Evolutionary conservation across 441 rosid genomes (phyloP), one percentile per base, ranked within the genome.

Genomic region (Gossypium aridum): DNA sequence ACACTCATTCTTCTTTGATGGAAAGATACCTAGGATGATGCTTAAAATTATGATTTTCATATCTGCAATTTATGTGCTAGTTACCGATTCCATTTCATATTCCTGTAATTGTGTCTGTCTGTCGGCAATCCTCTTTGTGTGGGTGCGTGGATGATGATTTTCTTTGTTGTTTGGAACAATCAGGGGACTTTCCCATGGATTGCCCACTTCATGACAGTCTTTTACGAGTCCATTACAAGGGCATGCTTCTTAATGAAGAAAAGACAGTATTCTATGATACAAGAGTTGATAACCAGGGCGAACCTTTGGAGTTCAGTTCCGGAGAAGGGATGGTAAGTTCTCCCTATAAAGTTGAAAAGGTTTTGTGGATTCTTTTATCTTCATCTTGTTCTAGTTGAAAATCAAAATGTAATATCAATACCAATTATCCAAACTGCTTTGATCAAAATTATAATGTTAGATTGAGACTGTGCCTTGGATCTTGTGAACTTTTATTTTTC

Each of bases 161-260:
- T 74, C 56, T 23, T 64, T 76, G 17, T 57, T 25, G 26, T 64
- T 10, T 74, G 39, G 8, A 77, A 47, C 62, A 37, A 77, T 20
- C 74, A 93, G 97, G 98, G 70, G 98, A 93, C 54, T 93, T 93
- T 87, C 98, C 99, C 6, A 96, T 96, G 98, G 99, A 94, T 84
- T 94, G 98, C 74, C 98, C 99, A 17, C 99, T 96, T 78, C 98
- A 96, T 77, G 99, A 94, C 81, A 92, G 99, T 80, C 91, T 80
- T 31, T 87, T 94, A 67, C 87, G 84, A 10, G 90, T 91, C 65
- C 98, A 92, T 81, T 94, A 87, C 82, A 96, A 86, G 86, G 98
- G 96, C 77, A 87, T 83, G 90, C 95, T 96, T 85, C 95, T 91
- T 63, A 83, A 92, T 64, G 87, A 92, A 72, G 91, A 88, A 80